phyloP scores from a whole-genome alignment of 1,284 basidiomycete genomes.

The Naganishia sp. region DNA sequence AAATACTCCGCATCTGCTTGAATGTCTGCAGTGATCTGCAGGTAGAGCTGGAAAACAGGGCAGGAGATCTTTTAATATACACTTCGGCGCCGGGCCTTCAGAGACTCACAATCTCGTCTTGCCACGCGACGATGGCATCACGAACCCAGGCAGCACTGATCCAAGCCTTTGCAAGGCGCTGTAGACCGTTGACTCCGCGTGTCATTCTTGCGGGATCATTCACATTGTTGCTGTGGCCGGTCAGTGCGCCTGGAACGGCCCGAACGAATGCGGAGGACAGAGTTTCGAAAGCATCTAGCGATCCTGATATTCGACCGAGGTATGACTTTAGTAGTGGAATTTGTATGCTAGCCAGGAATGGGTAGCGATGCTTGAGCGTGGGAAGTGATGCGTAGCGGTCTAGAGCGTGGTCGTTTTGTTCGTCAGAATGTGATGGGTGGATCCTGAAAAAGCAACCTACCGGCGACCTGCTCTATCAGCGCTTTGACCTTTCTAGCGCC shows the following conservation, averaged over 20 bases:
- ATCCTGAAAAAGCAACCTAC: constrained; percentile 53
- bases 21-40: constrained; percentile 81
- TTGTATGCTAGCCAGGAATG: constrained; percentile 82
- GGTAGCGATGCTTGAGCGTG: constrained; percentile 69
- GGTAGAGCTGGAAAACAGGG: constrained; percentile 67
- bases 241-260: constrained; percentile 82
- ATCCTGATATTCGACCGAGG: constrained; percentile 72
- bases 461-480: constrained; percentile 84
- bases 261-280: constrained; percentile 82
- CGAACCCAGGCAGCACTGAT: constrained; percentile 73
- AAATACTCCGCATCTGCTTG: constrained; percentile 60
- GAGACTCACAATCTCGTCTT: constrained; percentile 73
- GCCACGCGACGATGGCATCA: constrained; percentile 71
- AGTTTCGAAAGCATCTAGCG: constrained; percentile 89
- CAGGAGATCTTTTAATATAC: neutral
- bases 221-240: constrained; percentile 53
- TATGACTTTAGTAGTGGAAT: constrained; percentile 80
- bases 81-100: neutral
- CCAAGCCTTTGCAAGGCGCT: constrained; percentile 77
- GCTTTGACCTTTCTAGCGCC: constrained; percentile 77
- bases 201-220: constrained; percentile 63
- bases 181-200: constrained; percentile 73
- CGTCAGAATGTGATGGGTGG: no score
- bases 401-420: constrained; percentile 41
- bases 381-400: constrained; percentile 90